Percentiles rank a stretch among this genome's conserved stretches.
phyloP scores from a whole-genome alignment of 345 rosid genomes.

The Fremontodendron californicum region DNA sequence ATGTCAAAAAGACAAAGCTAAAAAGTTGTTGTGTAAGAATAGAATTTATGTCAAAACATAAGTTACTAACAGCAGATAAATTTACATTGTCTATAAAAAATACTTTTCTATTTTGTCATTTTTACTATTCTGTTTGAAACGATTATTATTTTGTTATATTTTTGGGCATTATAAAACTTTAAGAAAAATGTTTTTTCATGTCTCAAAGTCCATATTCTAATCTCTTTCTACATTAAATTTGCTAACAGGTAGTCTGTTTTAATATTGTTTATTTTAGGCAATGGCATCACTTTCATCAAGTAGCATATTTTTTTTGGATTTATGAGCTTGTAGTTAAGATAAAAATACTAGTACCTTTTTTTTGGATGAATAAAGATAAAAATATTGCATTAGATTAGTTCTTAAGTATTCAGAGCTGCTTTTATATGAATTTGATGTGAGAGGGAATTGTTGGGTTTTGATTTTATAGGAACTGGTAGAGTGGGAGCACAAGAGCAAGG shows the following conservation, averaged over 20 bases:
- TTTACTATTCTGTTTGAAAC: too few relatives aligned
- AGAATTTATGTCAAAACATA: too few relatives aligned
- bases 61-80: too few relatives aligned
- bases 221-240: too few relatives aligned
- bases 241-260: constrained; percentile 11
- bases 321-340: background rate
- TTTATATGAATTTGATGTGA: background rate
- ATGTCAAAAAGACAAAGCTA: too few relatives aligned
- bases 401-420: background rate
- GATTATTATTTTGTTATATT: too few relatives aligned
- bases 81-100: too few relatives aligned
- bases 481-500: constrained; percentile 58
- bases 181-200: too few relatives aligned
- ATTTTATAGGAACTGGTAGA: constrained; percentile 49
- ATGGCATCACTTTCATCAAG: background rate
- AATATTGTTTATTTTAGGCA: background rate
- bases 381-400: background rate
- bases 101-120: too few relatives aligned
- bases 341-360: background rate
- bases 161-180: too few relatives aligned
- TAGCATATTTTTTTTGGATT: background rate
- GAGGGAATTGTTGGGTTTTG: background rate
- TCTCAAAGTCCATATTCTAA: too few relatives aligned
- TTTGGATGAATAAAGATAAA: background rate
- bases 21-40: too few relatives aligned